Base-by-base conservation (phyloP, 805 yeast species). In the Kodamaea hsintzibuensis region DNA sequence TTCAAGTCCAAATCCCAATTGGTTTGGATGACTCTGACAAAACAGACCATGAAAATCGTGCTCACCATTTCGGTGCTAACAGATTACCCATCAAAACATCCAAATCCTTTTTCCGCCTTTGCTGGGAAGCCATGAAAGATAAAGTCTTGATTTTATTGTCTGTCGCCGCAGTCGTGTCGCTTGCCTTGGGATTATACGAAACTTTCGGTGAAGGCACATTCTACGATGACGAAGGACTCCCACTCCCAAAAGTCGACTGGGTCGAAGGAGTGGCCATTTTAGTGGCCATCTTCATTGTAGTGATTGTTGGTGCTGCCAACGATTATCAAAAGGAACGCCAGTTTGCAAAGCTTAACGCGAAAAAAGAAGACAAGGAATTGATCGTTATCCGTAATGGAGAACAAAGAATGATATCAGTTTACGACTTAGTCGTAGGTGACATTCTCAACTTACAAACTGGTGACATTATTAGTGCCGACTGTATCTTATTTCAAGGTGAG, bases 211-310 rank as follows among this genome's bases (percentile, higher is more conserved):
- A 88, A 59, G 91, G 87, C 0, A 78, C 89, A 0, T 84, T 83
- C 64, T 82, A 81, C 62, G 97, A 93, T 68, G 84, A 81, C 5
- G 89, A 90, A 58, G 96, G 97, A 25, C 78, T 83, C 18, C 77
- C 83, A 17, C 69, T 84, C 52, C 97, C 98, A 14, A 82, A 85
- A 62, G 96, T 95, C 33, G 97, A 93, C 63, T 95, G 98, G 98
- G 97, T 96, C 47, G 99, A 95, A 76, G 99, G 99, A 61, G 96
- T 92, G 39, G 99, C 99, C 42, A 95, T 95, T 66, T 82, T 95
- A 61, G 88, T 88, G 3, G 99, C 99, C 17, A 89, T 95, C 19
- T 63, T 83, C 3, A 93, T 95, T 55, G 98, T 95, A 35, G 97
- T 93, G 3, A 59, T 90, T 2, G 99, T 96, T 12, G 96, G 98